Percentiles rank a stretch among this genome's conserved stretches.
These are phyloP conservation scores for Protomyces pachydermus DNA, from an alignment of 1,139 yeast genomes.

Conservation along the genomic window DNA sequence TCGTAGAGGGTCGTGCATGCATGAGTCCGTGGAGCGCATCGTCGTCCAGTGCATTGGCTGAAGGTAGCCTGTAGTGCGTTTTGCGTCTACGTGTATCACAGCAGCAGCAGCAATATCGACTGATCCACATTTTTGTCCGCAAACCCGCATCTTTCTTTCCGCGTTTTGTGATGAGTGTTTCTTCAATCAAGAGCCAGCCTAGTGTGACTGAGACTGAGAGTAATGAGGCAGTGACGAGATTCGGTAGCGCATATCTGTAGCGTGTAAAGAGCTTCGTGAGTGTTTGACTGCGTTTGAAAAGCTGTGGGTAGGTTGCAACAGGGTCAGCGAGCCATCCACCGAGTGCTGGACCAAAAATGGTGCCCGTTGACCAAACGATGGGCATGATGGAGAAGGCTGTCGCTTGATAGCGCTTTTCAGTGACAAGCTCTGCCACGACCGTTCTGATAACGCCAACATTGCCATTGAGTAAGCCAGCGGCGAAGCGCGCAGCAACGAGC, in stretches of 20 bases:
- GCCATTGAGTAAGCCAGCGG: constrained; percentile 57
- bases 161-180: constrained; percentile 44
- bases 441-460: constrained; percentile 60
- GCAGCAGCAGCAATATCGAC: constrained; percentile 3
- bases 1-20: constrained; percentile 8
- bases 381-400: constrained; percentile 59
- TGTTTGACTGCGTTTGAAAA: constrained; percentile 31
- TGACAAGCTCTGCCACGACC: constrained; percentile 55
- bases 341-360: constrained; percentile 55
- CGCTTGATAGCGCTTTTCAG: constrained; percentile 55
- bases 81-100: neutral
- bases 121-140: constrained; percentile 12
- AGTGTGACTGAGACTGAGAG: constrained; percentile 40
- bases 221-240: constrained; percentile 41
- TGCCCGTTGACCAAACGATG: constrained; percentile 55
- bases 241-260: constrained; percentile 59
- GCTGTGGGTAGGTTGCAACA: constrained; percentile 36
- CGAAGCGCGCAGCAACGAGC: constrained; percentile 51
- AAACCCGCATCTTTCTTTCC: constrained; percentile 33
- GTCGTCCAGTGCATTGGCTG: constrained; percentile 2
- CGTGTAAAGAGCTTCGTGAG: constrained; percentile 38
- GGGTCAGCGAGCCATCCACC: constrained; percentile 48
- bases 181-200: constrained; percentile 57
- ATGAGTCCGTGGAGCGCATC: constrained; percentile 9
- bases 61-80: constrained; percentile 15